Percentiles rank a stretch among this genome's conserved stretches.
These are phyloP conservation scores for Lactarius indigo DNA, from an alignment of 768 basidiomycete species.

Conservation along the genomic window DNA sequence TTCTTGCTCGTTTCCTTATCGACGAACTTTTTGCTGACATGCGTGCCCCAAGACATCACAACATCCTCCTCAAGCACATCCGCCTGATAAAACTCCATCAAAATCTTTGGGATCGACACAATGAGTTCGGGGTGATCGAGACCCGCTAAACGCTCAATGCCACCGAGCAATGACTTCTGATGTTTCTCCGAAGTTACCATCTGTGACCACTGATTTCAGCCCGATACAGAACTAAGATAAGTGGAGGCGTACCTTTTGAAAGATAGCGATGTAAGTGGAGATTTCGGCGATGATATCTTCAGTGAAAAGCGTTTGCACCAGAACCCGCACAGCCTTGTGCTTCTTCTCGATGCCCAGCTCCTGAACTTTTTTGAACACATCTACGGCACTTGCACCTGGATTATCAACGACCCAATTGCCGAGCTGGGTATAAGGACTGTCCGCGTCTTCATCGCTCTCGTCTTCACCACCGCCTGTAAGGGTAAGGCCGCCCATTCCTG, in stretches of 20 bases:
- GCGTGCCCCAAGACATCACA: slow-evolving; percentile 89
- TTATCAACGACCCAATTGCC: slow-evolving; percentile 85
- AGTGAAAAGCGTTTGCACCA: slow-evolving; percentile 83
- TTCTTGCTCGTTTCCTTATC: slow-evolving; percentile 94
- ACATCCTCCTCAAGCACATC: slow-evolving; percentile 93
- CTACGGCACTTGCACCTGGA: slow-evolving; percentile 51
- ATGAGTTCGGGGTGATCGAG: slow-evolving; percentile 69
- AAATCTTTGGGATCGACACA: slow-evolving; percentile 75
- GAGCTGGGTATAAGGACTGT: slow-evolving; percentile 82
- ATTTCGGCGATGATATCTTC: slow-evolving; percentile 66
- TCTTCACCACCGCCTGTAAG: slow-evolving; percentile 69
- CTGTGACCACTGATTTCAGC: slow-evolving; percentile 38
- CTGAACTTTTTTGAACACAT: slow-evolving; percentile 84
- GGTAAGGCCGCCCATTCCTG: slow-evolving; percentile 49
- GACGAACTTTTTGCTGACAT: slow-evolving; percentile 94
- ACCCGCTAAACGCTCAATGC: slow-evolving; percentile 84
- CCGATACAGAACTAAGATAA: background rate
- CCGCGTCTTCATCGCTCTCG: slow-evolving; percentile 81
- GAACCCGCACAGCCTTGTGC: slow-evolving; percentile 80
- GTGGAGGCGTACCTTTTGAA: slow-evolving; percentile 62
- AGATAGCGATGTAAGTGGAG: slow-evolving; percentile 57
- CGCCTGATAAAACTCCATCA: slow-evolving; percentile 91
- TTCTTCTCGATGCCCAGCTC: slow-evolving; percentile 93
- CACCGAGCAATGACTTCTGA: slow-evolving; percentile 91
- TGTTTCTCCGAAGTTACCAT: slow-evolving; percentile 92